Evolutionary conservation across 2,329 filamentous ascomycete species (phyloP).

Genomic region (Dactylella cylindrospora): DNA sequence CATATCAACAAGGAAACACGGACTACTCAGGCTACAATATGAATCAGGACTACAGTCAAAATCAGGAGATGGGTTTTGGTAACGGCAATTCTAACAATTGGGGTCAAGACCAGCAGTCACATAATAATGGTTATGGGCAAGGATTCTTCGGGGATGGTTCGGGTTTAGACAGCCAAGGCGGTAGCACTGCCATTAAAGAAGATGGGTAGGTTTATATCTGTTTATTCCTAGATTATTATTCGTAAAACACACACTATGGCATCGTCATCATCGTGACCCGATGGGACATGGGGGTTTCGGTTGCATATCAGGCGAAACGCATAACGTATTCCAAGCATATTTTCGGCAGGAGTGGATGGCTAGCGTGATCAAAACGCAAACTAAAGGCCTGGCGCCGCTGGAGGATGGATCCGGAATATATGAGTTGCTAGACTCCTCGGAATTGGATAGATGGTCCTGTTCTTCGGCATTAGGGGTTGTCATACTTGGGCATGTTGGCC

Average conservation of each 20-base stretch:
- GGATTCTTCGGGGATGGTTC: conserved; percentile 44
- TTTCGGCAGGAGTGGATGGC: conserved; percentile 12
- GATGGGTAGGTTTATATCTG: conserved; percentile 72
- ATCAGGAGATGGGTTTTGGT: conserved; percentile 29
- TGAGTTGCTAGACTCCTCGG: too few species aligned
- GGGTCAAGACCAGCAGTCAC: conserved; percentile 28
- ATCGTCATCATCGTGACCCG: conserved; percentile 29
- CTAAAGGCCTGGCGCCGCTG: conserved; percentile 8
- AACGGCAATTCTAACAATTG: conserved; percentile 20
- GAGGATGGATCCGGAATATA: too few species aligned
- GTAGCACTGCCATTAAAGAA: conserved; percentile 77
- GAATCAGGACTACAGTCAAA: conserved; percentile 36
- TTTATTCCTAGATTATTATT: conserved; percentile 21
- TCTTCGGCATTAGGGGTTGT: conserved; percentile 6
- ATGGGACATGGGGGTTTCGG: not conserved
- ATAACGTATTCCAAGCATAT: not conserved
- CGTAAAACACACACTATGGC: conserved; percentile 31
- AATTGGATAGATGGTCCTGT: conserved; percentile 14
- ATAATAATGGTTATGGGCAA: conserved; percentile 45
- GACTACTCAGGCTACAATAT: conserved; percentile 39
- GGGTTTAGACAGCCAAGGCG: conserved; percentile 48
- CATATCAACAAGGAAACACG: conserved; percentile 15
- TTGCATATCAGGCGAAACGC: conserved; percentile 17
- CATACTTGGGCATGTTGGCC: conserved; percentile 4
- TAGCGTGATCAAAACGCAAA: conserved; percentile 10